Evolutionary conservation across 768 basidiomycete species (phyloP), one percentile per base, ranked within the genome.

Genomic region (Leucosporidium scottii): DNA sequence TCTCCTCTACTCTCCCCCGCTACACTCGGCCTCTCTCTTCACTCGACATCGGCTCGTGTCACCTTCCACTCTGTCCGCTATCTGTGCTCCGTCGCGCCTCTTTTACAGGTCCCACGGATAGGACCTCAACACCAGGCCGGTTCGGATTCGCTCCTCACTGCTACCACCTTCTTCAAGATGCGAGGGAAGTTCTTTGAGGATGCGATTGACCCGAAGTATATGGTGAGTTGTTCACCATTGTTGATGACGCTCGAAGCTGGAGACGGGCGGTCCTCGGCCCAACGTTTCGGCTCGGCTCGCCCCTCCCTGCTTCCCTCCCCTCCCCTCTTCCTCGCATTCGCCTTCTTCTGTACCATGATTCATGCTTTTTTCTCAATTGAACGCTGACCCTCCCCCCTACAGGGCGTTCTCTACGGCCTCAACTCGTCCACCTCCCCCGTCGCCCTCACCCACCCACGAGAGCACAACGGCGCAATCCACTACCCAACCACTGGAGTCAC

Each of bases 91-190:
- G 4, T 34, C 34, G 3, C 49, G 31, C 7, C 8, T 4, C 36
- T 1, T 25, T 7, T 0, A 3, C 75, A 94, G 93, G 88, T 96
- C 34, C 82, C 87, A 79, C 85, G 93, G 54, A 90, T 92, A 78
- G 92, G 91, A 8, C 84, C 86, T 27, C 90, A 91, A 64, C 93
- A 96, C 79, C 94, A 96, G 80, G 93, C 94, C 15, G 94, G 96
- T 20, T 93, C 91, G n/a, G 96, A 98, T 77, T 91, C 90, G 20
- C 86, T 98, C 51, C 84, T 99, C 56, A 97, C 93, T 10, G 86
- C 92, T 3, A 86, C 88, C 3, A 91, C 91, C 0, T 98, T 97
- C 80, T 98, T 98, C 87, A 90, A 93, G 78, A 90, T 97, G 84
- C 86, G 90, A 34, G 86, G 91, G 73, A 78, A 88, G 21, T 97